Percentiles rank a stretch among this genome's conserved stretches.
Evolutionary conservation across 1,284 basidiomycete species (phyloP).

Genomic region (Vanrija pseudolonga): DNA sequence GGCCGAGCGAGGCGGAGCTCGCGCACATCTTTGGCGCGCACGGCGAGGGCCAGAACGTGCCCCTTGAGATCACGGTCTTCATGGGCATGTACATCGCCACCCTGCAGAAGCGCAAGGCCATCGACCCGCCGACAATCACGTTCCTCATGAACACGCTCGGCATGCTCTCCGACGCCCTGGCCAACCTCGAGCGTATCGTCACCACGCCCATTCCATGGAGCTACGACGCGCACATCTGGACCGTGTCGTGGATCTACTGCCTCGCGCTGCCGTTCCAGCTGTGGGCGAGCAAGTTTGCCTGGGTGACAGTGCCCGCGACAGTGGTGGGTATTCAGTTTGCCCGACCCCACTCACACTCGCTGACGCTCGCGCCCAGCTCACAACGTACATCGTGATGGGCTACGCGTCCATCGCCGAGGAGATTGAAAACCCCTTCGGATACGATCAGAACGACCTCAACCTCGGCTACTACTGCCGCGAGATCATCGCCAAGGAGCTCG

Average conservation of each 20-base stretch:
- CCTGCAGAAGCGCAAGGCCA: constrained; percentile 58
- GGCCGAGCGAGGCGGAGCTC: constrained; percentile 47
- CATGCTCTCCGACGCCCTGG: constrained; percentile 63
- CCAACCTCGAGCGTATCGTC: constrained; percentile 68
- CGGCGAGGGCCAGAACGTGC: constrained; percentile 63
- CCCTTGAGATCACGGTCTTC: constrained; percentile 69
- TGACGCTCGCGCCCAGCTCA: constrained; percentile 15
- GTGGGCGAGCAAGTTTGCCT: constrained; percentile 56
- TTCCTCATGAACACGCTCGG: constrained; percentile 56
- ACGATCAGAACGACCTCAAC: constrained; percentile 44
- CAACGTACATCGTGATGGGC: constrained; percentile 47
- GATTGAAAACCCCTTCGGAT: constrained; percentile 48
- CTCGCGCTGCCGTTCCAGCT: constrained; percentile 63
- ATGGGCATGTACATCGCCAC: constrained; percentile 64
- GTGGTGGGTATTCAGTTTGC: constrained; percentile 23
- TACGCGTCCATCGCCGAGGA: constrained; percentile 41
- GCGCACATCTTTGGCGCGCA: too few species aligned
- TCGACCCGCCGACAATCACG: constrained; percentile 64
- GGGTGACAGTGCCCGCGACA: constrained; percentile 61
- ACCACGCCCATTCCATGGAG: constrained; percentile 77
- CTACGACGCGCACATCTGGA: constrained; percentile 53
- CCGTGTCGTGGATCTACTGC: constrained; percentile 44
- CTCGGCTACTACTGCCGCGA: constrained; percentile 43
- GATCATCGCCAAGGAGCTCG: constrained; percentile 46
- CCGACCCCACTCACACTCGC: background rate